These are phyloP conservation scores for Castanea sativa DNA, from an alignment of 306 rosid genomes.

Conservation along the genomic window DNA sequence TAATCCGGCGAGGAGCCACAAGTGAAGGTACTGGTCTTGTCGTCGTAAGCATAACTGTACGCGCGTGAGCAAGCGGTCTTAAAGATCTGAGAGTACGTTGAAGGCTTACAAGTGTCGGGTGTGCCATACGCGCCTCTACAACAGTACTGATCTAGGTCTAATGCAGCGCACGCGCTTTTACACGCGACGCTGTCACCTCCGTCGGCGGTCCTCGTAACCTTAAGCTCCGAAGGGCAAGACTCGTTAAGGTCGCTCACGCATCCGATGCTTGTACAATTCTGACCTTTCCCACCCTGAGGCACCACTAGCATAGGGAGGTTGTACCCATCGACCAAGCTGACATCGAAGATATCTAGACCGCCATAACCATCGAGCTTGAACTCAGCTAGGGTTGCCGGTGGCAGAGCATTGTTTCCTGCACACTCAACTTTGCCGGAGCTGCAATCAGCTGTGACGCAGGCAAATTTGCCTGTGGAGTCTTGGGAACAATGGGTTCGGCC, in stretches of 20 bases:
- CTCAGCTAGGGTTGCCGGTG: slow-evolving; percentile 68
- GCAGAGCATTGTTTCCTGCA: slow-evolving; percentile 36
- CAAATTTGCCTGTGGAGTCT: slow-evolving; percentile 55
- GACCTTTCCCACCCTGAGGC: slow-evolving; percentile 54
- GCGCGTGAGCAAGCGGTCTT: slow-evolving; percentile 85
- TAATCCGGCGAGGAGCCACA: slow-evolving; percentile 57
- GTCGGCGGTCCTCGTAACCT: slow-evolving; percentile 25
- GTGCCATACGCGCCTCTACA: slow-evolving; percentile 73
- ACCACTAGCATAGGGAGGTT: slow-evolving; percentile 58
- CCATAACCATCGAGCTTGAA: slow-evolving; percentile 51
- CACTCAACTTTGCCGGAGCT: slow-evolving; percentile 54
- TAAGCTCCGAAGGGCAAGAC: slow-evolving; percentile 56
- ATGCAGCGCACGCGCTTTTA: slow-evolving; percentile 87
- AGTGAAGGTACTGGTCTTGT: slow-evolving; percentile 5
- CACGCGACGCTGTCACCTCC: slow-evolving; percentile 54
- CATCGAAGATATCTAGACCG: slow-evolving; percentile 58
- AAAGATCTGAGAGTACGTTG: slow-evolving; percentile 59
- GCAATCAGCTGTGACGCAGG: slow-evolving; percentile 71
- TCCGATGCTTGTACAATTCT: slow-evolving; percentile 52
- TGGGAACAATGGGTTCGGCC: slow-evolving; percentile 69
- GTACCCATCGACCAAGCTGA: slow-evolving; percentile 69
- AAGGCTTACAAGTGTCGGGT: slow-evolving; percentile 76
- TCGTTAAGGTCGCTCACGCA: slow-evolving; percentile 59
- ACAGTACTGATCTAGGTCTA: slow-evolving; percentile 63
- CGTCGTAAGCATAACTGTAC: slow-evolving; percentile 91